These are phyloP conservation scores for Hypholoma sublateritium DNA, from an alignment of 768 basidiomycete genomes.

Conservation along the genomic window DNA sequence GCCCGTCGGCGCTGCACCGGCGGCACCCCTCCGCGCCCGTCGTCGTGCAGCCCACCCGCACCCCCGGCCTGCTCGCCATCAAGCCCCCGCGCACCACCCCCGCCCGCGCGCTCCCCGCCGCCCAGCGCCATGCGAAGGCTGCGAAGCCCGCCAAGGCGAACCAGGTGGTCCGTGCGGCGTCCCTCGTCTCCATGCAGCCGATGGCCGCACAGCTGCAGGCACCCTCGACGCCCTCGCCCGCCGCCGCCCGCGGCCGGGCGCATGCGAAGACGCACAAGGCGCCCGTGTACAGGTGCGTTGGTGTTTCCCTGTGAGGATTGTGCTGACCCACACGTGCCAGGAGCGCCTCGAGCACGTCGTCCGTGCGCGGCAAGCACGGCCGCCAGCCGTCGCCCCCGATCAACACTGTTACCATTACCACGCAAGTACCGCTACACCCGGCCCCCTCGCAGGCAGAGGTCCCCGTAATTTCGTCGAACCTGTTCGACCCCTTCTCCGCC, in stretches of 20 bases:
- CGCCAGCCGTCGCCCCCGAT: constrained; percentile 62
- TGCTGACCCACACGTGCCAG: constrained; percentile 24
- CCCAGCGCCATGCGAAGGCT: constrained; percentile 26
- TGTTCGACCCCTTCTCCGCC: constrained; percentile 44
- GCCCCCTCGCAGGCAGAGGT: constrained; percentile 70
- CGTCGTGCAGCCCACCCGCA: constrained; percentile 69
- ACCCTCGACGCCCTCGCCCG: constrained; percentile 32
- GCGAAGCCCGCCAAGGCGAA: constrained; percentile 27
- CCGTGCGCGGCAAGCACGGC: constrained; percentile 42
- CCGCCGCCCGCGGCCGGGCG: constrained; percentile 25
- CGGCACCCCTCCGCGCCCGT: constrained; percentile 70
- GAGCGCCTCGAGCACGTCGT: constrained; percentile 42
- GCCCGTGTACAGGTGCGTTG: constrained; percentile 21
- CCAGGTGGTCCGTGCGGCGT: constrained; percentile 29
- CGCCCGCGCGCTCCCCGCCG: constrained; percentile 21
- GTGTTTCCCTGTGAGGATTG: not conserved
- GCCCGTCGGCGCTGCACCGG: constrained; percentile 42
- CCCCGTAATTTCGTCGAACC: constrained; percentile 42
- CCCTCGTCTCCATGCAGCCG: constrained; percentile 18
- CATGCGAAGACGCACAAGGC: constrained; percentile 31
- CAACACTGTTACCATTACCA: constrained; percentile 33
- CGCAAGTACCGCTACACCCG: constrained; percentile 18
- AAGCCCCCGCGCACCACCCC: constrained; percentile 43
- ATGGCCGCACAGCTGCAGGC: constrained; percentile 22
- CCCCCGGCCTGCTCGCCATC: constrained; percentile 71